Base-by-base conservation (phyloP, 441 rosid genomes). In the Euphorbia corollata region DNA sequence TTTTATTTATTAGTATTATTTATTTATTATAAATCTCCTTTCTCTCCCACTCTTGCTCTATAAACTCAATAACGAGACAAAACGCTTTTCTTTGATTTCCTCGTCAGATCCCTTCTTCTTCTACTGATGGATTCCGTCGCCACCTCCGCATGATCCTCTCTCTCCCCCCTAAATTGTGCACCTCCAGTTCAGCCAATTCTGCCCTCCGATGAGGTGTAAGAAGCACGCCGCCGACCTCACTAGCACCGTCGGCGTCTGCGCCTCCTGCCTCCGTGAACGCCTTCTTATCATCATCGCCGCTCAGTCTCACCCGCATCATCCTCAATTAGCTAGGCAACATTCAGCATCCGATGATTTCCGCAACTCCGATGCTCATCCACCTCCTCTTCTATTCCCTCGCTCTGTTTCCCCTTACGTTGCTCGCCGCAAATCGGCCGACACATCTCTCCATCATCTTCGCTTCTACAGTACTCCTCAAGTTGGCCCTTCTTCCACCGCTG, bases 201-300 rank as follows among this genome's bases (percentile, higher is more conserved):
- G 23, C 12, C 58, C 27, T 39, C 38, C 15, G 71, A 92, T 93
- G 97, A 89, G 82, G 87, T 90, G 97, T 68, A 87, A 85, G 65
- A 82, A 84, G 50, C 96, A 92, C 59, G 80, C 68, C 27, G 50
- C 68, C 63, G 97, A 93, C 86, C 77, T 50, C 58, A 90, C 89
- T 64, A 81, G 90, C 81, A 63, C 72, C 76, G 84, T 79, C 68
- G 96, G 98, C 74, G 96, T 90, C 65, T 93, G 97, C 74, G 84
- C 97, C 69, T 70, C 97, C 55, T 93, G 98, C 67, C 98, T 93
- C 79, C 89, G 89, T 0, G 87, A 90, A 58, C 90, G 96, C 54
- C 91, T 93, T 48, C 22, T 75, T 11, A 65, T 67, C 0, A 79
- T 92, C 68, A 76, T 88, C 62, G 92, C 79, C 60, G 85, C 90